These are phyloP conservation scores for Hysterium pulicare DNA, from an alignment of 2,329 filamentous ascomycete species.

Conservation along the genomic window DNA sequence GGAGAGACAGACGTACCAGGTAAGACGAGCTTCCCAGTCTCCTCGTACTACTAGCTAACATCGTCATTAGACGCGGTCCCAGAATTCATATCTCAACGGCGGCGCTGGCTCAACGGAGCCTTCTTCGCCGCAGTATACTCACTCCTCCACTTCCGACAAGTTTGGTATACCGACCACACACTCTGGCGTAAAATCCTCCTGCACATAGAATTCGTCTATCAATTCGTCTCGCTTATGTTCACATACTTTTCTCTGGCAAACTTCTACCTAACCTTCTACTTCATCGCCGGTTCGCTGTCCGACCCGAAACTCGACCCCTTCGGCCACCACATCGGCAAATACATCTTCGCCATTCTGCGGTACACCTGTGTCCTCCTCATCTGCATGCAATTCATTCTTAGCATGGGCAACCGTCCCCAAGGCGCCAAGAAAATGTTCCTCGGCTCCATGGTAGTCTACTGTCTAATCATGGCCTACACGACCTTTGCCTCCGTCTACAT, in stretches of 20 bases:
- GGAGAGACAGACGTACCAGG: conserved; percentile 97
- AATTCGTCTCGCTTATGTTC: conserved; percentile 87
- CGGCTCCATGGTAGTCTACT: conserved; percentile 82
- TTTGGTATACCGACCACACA: conserved; percentile 91
- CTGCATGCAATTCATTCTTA: conserved; percentile 91
- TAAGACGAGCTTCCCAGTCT: conserved; percentile 45
- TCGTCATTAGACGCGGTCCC: conserved; percentile 71
- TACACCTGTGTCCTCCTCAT: conserved; percentile 87
- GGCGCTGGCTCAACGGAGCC: conserved; percentile 96
- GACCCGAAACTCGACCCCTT: conserved; percentile 84
- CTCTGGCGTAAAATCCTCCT: conserved; percentile 83
- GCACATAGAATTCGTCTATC: conserved; percentile 93
- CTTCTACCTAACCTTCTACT: conserved; percentile 99
- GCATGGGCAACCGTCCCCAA: conserved; percentile 92
- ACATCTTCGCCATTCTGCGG: conserved; percentile 81
- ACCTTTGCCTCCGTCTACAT: conserved; percentile 87
- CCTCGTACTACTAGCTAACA: background rate
- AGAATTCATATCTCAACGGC: conserved; percentile 94
- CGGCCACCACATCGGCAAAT: conserved; percentile 76
- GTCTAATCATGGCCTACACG: conserved; percentile 93
- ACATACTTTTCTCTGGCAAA: conserved; percentile 98
- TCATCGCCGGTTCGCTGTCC: conserved; percentile 85
- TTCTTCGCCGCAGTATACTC: conserved; percentile 99
- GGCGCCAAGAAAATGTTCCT: conserved; percentile 90
- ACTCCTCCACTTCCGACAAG: conserved; percentile 87